Evolutionary conservation across 2,329 filamentous ascomycete species (phyloP).

Genomic region (Whalleya microplaca): DNA sequence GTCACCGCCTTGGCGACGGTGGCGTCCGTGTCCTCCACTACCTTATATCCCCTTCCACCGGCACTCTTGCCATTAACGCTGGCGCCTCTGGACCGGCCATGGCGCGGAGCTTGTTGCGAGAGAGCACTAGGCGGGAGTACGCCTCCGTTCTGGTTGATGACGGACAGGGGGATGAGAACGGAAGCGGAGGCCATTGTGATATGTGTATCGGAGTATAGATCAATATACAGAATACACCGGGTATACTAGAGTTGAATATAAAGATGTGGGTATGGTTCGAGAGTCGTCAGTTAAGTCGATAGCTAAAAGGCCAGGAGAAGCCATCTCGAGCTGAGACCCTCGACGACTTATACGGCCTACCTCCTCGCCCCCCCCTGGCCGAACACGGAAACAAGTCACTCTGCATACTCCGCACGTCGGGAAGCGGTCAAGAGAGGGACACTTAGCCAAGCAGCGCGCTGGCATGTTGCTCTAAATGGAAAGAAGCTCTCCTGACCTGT

Average conservation of each 20-base stretch:
- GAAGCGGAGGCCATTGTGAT: constrained; percentile 39
- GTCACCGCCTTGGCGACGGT: constrained; percentile 46
- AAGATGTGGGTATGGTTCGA: not conserved
- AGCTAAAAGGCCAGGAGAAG: not conserved
- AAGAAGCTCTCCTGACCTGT: not conserved
- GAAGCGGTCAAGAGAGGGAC: not conserved
- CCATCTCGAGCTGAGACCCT: not conserved
- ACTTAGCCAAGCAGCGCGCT: not conserved
- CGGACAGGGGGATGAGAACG: constrained; percentile 40
- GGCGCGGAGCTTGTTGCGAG: constrained; percentile 39
- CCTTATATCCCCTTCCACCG: constrained; percentile 43
- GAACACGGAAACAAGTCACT: not conserved
- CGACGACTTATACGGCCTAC: not conserved
- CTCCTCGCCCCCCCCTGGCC: too few relatives aligned
- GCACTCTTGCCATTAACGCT: constrained; percentile 43
- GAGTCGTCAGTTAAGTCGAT: not conserved
- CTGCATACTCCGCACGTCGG: not conserved
- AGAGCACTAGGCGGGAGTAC: constrained; percentile 42
- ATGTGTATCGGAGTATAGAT: not conserved
- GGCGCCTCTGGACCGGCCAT: constrained; percentile 45
- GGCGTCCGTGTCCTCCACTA: constrained; percentile 46
- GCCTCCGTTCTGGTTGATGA: constrained; percentile 41
- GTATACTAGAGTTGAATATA: not conserved
- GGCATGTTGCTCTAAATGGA: not conserved
- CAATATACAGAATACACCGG: not conserved